Evolutionary conservation across 352 stramenopile genomes (phyloP), one percentile per base, ranked within the genome.

Genomic region (Phytophthora hybrid): DNA sequence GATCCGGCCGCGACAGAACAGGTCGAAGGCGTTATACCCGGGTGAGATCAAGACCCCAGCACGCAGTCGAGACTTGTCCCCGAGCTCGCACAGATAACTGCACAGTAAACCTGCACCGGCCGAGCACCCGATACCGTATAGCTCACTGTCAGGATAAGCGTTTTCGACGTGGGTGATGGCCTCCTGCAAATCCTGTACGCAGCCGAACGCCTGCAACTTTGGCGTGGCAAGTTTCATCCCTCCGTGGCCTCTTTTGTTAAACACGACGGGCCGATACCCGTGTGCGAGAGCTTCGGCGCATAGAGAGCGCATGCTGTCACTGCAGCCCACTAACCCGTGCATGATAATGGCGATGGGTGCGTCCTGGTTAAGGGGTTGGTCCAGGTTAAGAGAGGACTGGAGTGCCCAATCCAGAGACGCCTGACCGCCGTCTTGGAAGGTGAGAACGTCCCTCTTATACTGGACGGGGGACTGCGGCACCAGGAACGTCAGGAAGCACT

Each of bases 211-310:
- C 62, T 95, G 88, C 10, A 95, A 75, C 71, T 80, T 89, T 29
- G 88, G 87, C 3, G 85, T 93, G 14, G 82, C 26, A 26, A 95
- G 79, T 47, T 75, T 71, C 47, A 93, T 52, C 5, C 87, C 86
- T 23, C 89, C 89, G 34, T 96, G 89, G 10, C 89, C 89, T 56
- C 89, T 82, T 77, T 96, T 96, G 73, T 94, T 96, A 63, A 94
- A 96, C 21, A 93, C 89, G 8, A 96, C 89, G 5, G 89, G 87
- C 3, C 89, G 84, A 74, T 92, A 94, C 8, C 89, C 89, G 29
- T 82, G 73, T 1, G 54, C 26, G 31, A 93, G 62, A 13, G 88
- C 88, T 53, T 92, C 85, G 8, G 84, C 82, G 69, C 85, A 93
- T 8, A 92, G 74, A 47, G 79, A 87, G 6, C 80, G 78, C 84